A percentile compares a stretch with the other conserved stretches of the same genome.
Evolutionary conservation across 2,329 filamentous ascomycete species (phyloP).

Genomic region (Pseudogymnoascus sp.): DNA sequence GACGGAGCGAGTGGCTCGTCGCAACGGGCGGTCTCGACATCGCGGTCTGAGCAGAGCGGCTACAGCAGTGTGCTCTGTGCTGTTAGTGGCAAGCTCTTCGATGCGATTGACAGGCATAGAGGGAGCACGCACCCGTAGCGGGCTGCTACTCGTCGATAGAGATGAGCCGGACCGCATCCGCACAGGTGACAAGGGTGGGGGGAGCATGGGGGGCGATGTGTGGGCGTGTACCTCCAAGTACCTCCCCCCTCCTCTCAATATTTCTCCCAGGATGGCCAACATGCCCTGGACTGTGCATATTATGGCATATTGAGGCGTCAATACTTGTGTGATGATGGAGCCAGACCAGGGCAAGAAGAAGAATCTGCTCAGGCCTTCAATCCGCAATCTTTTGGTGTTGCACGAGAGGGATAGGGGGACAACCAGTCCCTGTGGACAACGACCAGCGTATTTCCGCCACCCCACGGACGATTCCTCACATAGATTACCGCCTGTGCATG

Average conservation of each 20-base stretch:
- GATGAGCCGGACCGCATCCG: constrained; percentile 8
- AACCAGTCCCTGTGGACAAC: neutral
- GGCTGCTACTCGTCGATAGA: constrained; percentile 7
- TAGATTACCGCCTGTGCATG: constrained; percentile 1
- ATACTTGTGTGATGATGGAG: constrained; percentile 2
- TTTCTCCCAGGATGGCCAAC: neutral
- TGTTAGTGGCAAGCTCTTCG: constrained; percentile 32
- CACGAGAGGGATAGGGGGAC: neutral
- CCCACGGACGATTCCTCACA: constrained; percentile 1
- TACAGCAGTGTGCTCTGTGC: constrained; percentile 33
- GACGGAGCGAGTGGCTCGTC: constrained; percentile 30
- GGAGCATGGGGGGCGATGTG: neutral
- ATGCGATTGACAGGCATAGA: constrained; percentile 2
- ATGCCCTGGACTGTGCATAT: neutral
- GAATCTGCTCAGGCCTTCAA: neutral
- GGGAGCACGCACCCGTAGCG: neutral
- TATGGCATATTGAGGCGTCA: constrained; percentile 2
- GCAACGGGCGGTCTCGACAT: constrained; percentile 23
- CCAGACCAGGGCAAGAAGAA: neutral
- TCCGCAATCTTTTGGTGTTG: neutral
- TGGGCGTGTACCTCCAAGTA: neutral
- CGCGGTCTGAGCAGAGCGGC: constrained; percentile 32
- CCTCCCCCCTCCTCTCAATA: neutral
- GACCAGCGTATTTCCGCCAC: neutral
- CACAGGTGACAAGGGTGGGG: neutral